Conservation (phyloP, 2,329 filamentous ascomycete species). For the Trichoderma arundinaceum region DNA sequence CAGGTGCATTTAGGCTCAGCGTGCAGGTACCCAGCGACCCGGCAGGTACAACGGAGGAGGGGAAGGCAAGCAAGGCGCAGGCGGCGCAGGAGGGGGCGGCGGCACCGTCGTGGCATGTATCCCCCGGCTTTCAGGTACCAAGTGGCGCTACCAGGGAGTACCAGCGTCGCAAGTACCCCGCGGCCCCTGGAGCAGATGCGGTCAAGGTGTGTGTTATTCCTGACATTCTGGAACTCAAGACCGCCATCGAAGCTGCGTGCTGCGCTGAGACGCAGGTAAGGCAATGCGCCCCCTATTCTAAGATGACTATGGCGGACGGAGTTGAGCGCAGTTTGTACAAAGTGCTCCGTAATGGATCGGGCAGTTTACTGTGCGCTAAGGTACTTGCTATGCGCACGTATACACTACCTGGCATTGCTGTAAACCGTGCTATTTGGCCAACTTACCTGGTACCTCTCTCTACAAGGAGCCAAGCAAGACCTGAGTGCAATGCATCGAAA, state of each 20-base stretch:
- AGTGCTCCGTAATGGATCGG: too few relatives aligned
- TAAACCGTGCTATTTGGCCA: background rate
- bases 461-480: too few relatives aligned
- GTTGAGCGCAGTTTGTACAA: too few relatives aligned
- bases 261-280: background rate
- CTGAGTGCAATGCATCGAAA: background rate
- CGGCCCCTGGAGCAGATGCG: constrained; percentile 28
- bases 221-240: constrained; percentile 29
- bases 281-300: constrained; percentile 23
- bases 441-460: too few relatives aligned
- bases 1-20: constrained; percentile 16
- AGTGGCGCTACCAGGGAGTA: constrained; percentile 11
- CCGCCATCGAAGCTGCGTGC: constrained; percentile 9
- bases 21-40: constrained; percentile 11
- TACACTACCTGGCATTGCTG: background rate
- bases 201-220: constrained; percentile 27
- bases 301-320: constrained; percentile 1
- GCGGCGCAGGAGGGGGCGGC: background rate
- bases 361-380: background rate
- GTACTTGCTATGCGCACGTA: background rate
- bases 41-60: constrained; percentile 30
- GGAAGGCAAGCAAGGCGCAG: constrained; percentile 21
- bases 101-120: constrained; percentile 21
- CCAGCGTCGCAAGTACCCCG: constrained; percentile 13
- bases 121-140: constrained; percentile 28